Conservation (phyloP, 805 yeast species). For the Wickerhamiella bombiphila region DNA sequence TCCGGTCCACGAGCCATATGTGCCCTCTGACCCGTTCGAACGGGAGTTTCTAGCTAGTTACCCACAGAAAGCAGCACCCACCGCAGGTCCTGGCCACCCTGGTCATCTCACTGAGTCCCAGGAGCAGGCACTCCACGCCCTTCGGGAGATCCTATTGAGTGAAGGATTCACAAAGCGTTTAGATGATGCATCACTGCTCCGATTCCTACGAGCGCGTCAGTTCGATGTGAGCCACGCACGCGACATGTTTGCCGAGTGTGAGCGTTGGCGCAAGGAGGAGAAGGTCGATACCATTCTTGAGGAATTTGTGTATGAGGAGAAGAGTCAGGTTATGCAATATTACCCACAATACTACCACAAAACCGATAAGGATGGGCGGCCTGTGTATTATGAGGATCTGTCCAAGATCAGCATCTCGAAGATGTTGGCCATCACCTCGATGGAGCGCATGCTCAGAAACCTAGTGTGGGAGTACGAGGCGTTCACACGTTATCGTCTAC, state of each 20-base stretch:
- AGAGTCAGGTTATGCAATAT: conserved; percentile 70
- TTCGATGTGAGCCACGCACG: conserved; percentile 69
- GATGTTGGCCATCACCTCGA: conserved; percentile 86
- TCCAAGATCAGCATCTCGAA: conserved; percentile 81
- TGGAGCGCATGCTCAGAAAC: conserved; percentile 91
- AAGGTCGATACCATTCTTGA: conserved; percentile 76
- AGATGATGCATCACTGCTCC: conserved; percentile 68
- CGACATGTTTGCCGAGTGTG: conserved; percentile 75
- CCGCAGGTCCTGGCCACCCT: conserved; percentile 60
- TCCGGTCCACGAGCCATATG: not conserved
- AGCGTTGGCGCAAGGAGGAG: conserved; percentile 77
- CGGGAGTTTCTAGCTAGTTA: conserved; percentile 30
- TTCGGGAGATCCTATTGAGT: conserved; percentile 43
- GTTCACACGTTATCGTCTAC: conserved; percentile 67
- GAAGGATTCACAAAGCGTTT: conserved; percentile 62
- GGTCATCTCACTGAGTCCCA: conserved; percentile 66
- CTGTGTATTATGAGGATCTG: conserved; percentile 84
- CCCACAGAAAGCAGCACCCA: conserved; percentile 55
- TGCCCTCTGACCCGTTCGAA: not conserved
- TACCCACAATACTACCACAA: conserved; percentile 98
- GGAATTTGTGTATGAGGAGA: conserved; percentile 88
- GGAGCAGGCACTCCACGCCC: conserved; percentile 38
- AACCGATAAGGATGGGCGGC: conserved; percentile 94
- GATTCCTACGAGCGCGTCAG: conserved; percentile 91
- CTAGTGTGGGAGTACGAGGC: conserved; percentile 97